These are phyloP conservation scores for Agrocybe pediades DNA, from an alignment of 768 basidiomycete genomes.

Conservation along the genomic window DNA sequence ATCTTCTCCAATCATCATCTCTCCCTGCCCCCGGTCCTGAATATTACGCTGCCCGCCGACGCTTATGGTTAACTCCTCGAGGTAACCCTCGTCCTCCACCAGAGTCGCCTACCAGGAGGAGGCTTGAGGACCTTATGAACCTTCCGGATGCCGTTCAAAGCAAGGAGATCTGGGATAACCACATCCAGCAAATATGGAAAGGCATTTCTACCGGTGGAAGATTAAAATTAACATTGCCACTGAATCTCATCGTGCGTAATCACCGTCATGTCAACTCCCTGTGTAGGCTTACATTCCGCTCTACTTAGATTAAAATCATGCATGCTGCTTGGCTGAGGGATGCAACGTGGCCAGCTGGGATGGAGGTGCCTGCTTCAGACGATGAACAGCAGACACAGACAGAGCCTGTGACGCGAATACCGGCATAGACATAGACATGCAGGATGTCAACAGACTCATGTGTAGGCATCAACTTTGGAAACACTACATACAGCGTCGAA, in stretches of 20 bases:
- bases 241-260: slow-evolving; percentile 60
- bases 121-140: slow-evolving; percentile 53
- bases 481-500: no score
- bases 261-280: slow-evolving; percentile 4
- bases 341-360: slow-evolving; percentile 71
- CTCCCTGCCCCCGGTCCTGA: slow-evolving; percentile 67
- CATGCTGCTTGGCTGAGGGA: slow-evolving; percentile 78
- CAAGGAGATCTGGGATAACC: slow-evolving; percentile 57
- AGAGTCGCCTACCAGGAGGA: slow-evolving; percentile 41
- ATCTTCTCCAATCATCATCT: slow-evolving; percentile 34
- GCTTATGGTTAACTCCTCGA: slow-evolving; percentile 54
- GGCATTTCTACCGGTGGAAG: slow-evolving; percentile 58
- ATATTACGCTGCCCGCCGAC: slow-evolving; percentile 62
- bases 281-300: slow-evolving; percentile 16
- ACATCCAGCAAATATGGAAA: slow-evolving; percentile 64
- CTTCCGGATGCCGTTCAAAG: slow-evolving; percentile 46
- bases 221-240: slow-evolving; percentile 62
- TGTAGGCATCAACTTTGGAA: no score
- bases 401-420: background rate
- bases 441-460: no score
- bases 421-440: background rate
- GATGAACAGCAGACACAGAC: slow-evolving; percentile 36
- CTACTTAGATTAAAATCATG: slow-evolving; percentile 65
- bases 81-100: slow-evolving; percentile 19
- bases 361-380: slow-evolving; percentile 63